Evolutionary conservation across 179 eudicot genomes (phyloP).

Genomic region (Dionaea muscipula): DNA sequence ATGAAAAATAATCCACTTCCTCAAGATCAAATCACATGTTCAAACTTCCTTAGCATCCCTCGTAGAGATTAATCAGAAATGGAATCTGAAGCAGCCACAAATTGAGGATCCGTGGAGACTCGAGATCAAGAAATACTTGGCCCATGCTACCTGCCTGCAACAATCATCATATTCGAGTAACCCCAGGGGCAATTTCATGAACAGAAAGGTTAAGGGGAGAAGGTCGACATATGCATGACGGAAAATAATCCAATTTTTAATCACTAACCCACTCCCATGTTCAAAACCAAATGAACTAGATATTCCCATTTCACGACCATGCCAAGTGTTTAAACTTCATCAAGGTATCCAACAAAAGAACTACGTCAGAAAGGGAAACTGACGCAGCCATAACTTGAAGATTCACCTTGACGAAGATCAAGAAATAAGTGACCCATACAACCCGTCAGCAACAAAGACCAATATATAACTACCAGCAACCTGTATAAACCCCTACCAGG

Average conservation of each 20-base stretch:
- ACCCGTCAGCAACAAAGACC: slow-evolving; percentile 4
- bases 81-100: too few relatives aligned
- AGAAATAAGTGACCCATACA: not conserved
- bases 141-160: too few relatives aligned
- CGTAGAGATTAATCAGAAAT: too few relatives aligned
- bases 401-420: not conserved
- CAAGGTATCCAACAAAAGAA: not conserved
- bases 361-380: not conserved
- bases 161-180: too few relatives aligned
- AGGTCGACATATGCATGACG: too few relatives aligned
- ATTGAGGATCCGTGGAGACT: too few relatives aligned
- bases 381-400: slow-evolving; percentile 1
- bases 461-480: slow-evolving; percentile 6
- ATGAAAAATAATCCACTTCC: too few relatives aligned
- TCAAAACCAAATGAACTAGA: slow-evolving; percentile 9
- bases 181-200: too few relatives aligned
- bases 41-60: too few relatives aligned
- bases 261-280: slow-evolving; percentile 13
- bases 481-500: slow-evolving; percentile 3
- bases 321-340: slow-evolving; percentile 5
- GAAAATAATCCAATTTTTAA: slow-evolving; percentile 10
- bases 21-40: too few relatives aligned
- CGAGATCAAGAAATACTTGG: too few relatives aligned
- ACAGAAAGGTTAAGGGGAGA: too few relatives aligned
- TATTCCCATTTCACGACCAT: not conserved